Evolutionary conservation across 768 basidiomycete species (phyloP).

Genomic region (Kwoniella dejecticola): DNA sequence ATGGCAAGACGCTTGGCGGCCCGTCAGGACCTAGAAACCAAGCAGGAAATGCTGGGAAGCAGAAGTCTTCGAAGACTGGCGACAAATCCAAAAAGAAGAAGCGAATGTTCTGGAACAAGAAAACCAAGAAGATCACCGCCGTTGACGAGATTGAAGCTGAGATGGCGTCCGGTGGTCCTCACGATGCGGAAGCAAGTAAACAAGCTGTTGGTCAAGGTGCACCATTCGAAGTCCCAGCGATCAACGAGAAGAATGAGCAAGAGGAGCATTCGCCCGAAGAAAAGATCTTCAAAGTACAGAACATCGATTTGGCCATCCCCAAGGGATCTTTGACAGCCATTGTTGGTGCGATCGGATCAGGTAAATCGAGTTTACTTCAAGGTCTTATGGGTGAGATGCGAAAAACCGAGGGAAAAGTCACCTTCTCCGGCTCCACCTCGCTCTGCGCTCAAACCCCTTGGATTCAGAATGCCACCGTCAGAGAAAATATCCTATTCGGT

Average conservation of each 20-base stretch:
- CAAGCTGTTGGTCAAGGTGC: conserved; percentile 35
- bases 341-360: conserved; percentile 74
- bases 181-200: conserved; percentile 37
- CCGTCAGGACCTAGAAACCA: neutral
- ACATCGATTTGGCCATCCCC: conserved; percentile 70
- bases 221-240: conserved; percentile 12
- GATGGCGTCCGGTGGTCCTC: conserved; percentile 30
- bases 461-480: conserved; percentile 80
- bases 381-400: conserved; percentile 69
- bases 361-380: conserved; percentile 53
- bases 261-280: conserved; percentile 19
- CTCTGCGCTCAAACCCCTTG: conserved; percentile 88
- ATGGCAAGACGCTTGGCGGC: conserved; percentile 16
- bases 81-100: conserved; percentile 22
- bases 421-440: conserved; percentile 72
- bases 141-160: conserved; percentile 43
- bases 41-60: neutral
- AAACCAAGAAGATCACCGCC: conserved; percentile 42
- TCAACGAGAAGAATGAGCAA: conserved; percentile 5
- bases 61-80: conserved; percentile 9
- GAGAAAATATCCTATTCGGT: conserved; percentile 89
- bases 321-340: conserved; percentile 78
- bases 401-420: conserved; percentile 65
- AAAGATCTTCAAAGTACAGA: conserved; percentile 65
- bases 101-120: conserved; percentile 42